Evolutionary conservation across 768 basidiomycete genomes (phyloP).

Genomic region (Tylopilus sp.): DNA sequence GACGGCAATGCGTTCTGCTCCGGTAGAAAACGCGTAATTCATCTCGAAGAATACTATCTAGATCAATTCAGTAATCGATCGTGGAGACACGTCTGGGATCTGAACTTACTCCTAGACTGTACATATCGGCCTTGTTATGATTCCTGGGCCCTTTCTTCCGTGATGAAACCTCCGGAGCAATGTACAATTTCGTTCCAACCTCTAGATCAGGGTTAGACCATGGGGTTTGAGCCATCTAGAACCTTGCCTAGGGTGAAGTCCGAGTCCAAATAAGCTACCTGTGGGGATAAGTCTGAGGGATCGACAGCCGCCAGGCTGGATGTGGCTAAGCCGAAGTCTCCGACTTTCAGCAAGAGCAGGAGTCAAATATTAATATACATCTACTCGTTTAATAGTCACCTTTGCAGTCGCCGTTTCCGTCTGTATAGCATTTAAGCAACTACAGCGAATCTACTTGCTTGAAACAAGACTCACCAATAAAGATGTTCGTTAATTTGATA

Average conservation of each 20-base stretch:
- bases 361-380: not conserved
- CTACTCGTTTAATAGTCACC: conserved; percentile 32
- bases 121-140: conserved; percentile 90
- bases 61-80: not conserved
- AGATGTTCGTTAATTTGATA: conserved; percentile 91
- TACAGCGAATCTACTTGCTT: not conserved
- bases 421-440: conserved; percentile 34
- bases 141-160: conserved; percentile 61
- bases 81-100: not conserved
- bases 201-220: conserved; percentile 39
- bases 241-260: conserved; percentile 73
- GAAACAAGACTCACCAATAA: conserved; percentile 63
- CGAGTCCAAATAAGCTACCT: conserved; percentile 43
- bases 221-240: not conserved
- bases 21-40: conserved; percentile 82
- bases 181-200: conserved; percentile 89
- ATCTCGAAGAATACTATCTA: conserved; percentile 98
- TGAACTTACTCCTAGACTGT: conserved; percentile 77
- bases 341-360: conserved; percentile 46
- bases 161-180: conserved; percentile 86
- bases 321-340: conserved; percentile 91
- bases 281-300: conserved; percentile 59
- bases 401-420: conserved; percentile 83
- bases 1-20: conserved; percentile 79
- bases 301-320: conserved; percentile 78